These are phyloP conservation scores for Paxillus involutus DNA, from an alignment of 768 basidiomycete species.

Conservation along the genomic window DNA sequence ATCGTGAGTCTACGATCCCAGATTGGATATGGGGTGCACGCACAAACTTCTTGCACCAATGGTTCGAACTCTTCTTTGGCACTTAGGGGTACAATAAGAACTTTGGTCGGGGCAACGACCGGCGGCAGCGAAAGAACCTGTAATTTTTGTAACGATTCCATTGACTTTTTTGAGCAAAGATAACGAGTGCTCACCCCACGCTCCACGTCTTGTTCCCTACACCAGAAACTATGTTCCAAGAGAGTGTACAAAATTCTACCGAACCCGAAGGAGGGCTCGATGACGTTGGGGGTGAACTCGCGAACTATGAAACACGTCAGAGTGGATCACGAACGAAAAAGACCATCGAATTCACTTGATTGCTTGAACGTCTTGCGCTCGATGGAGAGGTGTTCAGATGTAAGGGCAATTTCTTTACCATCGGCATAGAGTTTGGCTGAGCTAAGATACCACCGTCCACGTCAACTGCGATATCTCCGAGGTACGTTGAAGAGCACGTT, in stretches of 20 bases:
- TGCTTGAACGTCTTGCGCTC: constrained; percentile 86
- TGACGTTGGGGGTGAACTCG: constrained; percentile 96
- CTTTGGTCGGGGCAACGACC: constrained; percentile 92
- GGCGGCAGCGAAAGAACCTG: constrained; percentile 91
- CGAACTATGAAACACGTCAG: constrained; percentile 59
- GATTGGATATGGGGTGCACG: constrained; percentile 36
- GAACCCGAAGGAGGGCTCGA: constrained; percentile 97
- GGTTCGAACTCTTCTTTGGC: constrained; percentile 82
- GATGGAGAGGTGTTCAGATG: constrained; percentile 73
- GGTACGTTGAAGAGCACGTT: background rate
- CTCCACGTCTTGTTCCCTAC: constrained; percentile 86
- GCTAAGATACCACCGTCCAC: constrained; percentile 30
- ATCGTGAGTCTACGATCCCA: constrained; percentile 8
- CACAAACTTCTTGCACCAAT: constrained; percentile 87
- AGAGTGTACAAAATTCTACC: constrained; percentile 93
- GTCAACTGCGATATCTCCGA: constrained; percentile 9
- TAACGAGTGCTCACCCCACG: constrained; percentile 68
- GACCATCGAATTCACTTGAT: constrained; percentile 52
- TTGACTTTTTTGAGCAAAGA: background rate
- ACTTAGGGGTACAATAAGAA: constrained; percentile 93
- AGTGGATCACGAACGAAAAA: constrained; percentile 8
- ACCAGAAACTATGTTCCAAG: constrained; percentile 96
- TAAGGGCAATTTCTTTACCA: constrained; percentile 68
- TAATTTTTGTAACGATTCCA: background rate
- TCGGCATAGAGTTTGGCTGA: constrained; percentile 57